These are phyloP conservation scores for Purshia tridentata DNA, from an alignment of 306 rosid genomes.

Conservation along the genomic window DNA sequence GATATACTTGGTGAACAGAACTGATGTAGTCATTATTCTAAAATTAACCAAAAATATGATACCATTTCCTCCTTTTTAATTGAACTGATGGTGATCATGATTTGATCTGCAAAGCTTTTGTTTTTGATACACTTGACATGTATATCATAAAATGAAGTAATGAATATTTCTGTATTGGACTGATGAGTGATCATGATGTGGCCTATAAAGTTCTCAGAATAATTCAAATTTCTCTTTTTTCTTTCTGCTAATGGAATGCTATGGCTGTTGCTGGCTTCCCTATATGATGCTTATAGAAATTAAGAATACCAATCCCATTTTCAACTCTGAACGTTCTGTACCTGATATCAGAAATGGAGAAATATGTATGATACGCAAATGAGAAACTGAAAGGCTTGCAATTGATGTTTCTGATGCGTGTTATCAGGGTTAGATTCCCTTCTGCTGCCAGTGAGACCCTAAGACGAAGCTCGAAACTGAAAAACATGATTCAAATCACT, in stretches of 20 bases:
- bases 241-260: background rate
- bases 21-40: background rate
- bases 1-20: background rate
- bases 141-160: background rate
- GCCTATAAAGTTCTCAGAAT: background rate
- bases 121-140: background rate
- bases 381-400: slow-evolving; percentile 85
- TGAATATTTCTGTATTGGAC: background rate
- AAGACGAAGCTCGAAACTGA: slow-evolving; percentile 87
- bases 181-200: too few species aligned
- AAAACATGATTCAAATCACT: slow-evolving; percentile 10
- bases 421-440: slow-evolving; percentile 53
- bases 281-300: background rate
- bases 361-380: slow-evolving; percentile 73
- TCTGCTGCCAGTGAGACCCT: slow-evolving; percentile 65
- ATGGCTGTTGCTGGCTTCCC: background rate
- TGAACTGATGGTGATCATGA: background rate
- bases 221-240: background rate
- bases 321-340: slow-evolving; percentile 10
- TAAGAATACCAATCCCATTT: too few species aligned
- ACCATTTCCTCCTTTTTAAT: background rate
- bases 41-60: background rate
- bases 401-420: slow-evolving; percentile 82
- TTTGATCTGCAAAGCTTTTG: background rate
- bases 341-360: slow-evolving; percentile 85